phyloP scores from a whole-genome alignment of 2,329 filamentous ascomycete species.

The Curvularia eragrostidis region DNA sequence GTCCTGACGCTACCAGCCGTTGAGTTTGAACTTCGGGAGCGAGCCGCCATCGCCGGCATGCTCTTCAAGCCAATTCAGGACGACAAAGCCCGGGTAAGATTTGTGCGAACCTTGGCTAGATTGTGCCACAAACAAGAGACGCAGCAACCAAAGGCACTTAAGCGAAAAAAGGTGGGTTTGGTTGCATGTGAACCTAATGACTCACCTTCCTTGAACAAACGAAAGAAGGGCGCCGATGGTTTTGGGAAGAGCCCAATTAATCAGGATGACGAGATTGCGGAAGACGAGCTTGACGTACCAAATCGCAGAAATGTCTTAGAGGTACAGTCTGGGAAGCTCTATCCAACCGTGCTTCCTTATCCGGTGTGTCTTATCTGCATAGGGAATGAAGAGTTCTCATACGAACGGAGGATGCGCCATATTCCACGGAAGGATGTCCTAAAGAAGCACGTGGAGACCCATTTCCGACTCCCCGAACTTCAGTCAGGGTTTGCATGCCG shows the following conservation, averaged over 20 bases:
- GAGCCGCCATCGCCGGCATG: slow-evolving; percentile 22
- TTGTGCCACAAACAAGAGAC: slow-evolving; percentile 25
- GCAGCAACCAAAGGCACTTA: slow-evolving; percentile 16
- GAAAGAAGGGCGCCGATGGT: slow-evolving; percentile 2
- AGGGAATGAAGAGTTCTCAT: slow-evolving; percentile 19
- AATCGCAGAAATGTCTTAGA: slow-evolving; percentile 9
- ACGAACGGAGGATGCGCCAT: slow-evolving; percentile 19
- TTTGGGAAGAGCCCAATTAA: slow-evolving; percentile 2
- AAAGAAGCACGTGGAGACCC: slow-evolving; percentile 19
- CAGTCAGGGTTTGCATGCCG: slow-evolving; percentile 21
- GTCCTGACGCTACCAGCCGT: slow-evolving; percentile 22
- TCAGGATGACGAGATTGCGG: slow-evolving; percentile 3
- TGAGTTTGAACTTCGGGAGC: slow-evolving; percentile 26
- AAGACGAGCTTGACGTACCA: slow-evolving; percentile 13
- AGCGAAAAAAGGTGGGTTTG: slow-evolving; percentile 12
- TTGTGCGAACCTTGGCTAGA: slow-evolving; percentile 21
- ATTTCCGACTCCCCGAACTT: slow-evolving; percentile 21
- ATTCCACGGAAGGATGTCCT: slow-evolving; percentile 23
- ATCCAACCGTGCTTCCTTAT: slow-evolving; percentile 11
- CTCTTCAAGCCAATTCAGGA: slow-evolving; percentile 28
- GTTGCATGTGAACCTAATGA: slow-evolving; percentile 9
- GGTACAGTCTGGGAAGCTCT: slow-evolving; percentile 8
- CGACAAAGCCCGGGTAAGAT: slow-evolving; percentile 19
- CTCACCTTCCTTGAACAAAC: slow-evolving; percentile 10
- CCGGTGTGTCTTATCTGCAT: slow-evolving; percentile 27